Conservation (phyloP, 2,329 filamentous ascomycete species). For the Septoria petroselini region DNA sequence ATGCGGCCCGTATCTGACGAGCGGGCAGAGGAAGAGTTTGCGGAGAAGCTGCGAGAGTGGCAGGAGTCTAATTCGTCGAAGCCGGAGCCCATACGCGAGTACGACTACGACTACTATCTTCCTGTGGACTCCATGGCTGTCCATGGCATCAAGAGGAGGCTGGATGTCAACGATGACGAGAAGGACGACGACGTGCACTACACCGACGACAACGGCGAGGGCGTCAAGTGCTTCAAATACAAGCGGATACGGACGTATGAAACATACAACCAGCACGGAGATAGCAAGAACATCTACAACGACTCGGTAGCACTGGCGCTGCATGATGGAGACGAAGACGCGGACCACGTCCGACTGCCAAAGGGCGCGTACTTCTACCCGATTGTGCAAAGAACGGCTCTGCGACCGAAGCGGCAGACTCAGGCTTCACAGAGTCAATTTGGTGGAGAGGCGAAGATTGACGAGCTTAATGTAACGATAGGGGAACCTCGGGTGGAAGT, state of each 20-base stretch:
- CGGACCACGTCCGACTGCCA: slow-evolving; percentile 37
- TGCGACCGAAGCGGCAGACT: slow-evolving; percentile 49
- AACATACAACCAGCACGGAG: slow-evolving; percentile 53
- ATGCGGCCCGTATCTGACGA: slow-evolving; percentile 51
- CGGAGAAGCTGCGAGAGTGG: slow-evolving; percentile 47
- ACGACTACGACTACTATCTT: slow-evolving; percentile 60
- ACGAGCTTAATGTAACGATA: slow-evolving; percentile 31
- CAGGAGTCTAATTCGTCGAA: slow-evolving; percentile 50
- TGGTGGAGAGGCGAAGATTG: slow-evolving; percentile 24
- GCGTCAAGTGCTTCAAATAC: slow-evolving; percentile 50
- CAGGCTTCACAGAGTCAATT: slow-evolving; percentile 44
- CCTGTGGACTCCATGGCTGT: slow-evolving; percentile 51
- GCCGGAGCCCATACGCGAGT: slow-evolving; percentile 53
- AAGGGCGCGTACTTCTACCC: slow-evolving; percentile 63
- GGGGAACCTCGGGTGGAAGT: slow-evolving; percentile 20
- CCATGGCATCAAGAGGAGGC: slow-evolving; percentile 54
- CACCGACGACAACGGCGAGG: slow-evolving; percentile 41
- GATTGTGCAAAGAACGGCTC: slow-evolving; percentile 54
- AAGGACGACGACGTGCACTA: slow-evolving; percentile 54
- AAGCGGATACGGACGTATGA: slow-evolving; percentile 60
- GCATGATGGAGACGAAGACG: slow-evolving; percentile 49
- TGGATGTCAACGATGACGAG: slow-evolving; percentile 53
- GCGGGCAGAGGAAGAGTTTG: slow-evolving; percentile 50
- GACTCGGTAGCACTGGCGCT: slow-evolving; percentile 57
- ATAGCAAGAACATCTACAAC: slow-evolving; percentile 52